Evolutionary conservation across 2,329 filamentous ascomycete genomes (phyloP).

Genomic region (Pseudocercospora eumusae): DNA sequence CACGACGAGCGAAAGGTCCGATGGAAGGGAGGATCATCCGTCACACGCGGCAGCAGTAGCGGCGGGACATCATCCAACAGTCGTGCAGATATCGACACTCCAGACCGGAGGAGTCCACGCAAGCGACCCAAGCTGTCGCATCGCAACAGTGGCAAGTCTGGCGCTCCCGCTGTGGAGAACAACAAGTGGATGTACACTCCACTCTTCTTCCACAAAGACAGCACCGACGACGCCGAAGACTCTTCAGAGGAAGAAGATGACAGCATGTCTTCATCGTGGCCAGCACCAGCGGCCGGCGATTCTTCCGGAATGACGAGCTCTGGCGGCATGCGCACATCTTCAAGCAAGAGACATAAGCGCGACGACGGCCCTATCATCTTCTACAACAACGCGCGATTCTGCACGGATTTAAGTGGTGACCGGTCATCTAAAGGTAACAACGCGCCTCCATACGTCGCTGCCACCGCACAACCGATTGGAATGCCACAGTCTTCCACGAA

Average conservation of each 20-base stretch:
- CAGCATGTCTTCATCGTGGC: constrained; percentile 38
- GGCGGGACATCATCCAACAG: constrained; percentile 30
- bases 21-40: constrained; percentile 70
- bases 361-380: constrained; percentile 78
- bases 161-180: constrained; percentile 25
- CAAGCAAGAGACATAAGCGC: constrained; percentile 52
- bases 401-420: constrained; percentile 75
- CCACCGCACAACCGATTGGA: constrained; percentile 28
- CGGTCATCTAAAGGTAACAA: constrained; percentile 33
- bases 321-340: constrained; percentile 44
- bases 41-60: constrained; percentile 64
- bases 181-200: constrained; percentile 50
- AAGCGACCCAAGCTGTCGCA: constrained; percentile 37
- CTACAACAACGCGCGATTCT: constrained; percentile 78
- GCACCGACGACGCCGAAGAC: constrained; percentile 44
- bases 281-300: constrained; percentile 34
- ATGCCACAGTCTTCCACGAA: constrained; percentile 3
- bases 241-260: constrained; percentile 41
- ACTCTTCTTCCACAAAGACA: constrained; percentile 51
- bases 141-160: constrained; percentile 23
- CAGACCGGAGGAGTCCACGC: constrained; percentile 31
- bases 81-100: constrained; percentile 24
- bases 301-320: constrained; percentile 51
- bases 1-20: constrained; percentile 75
- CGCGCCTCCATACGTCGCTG: constrained; percentile 30